Conservation (phyloP, 106 monocot species). For the Iris macrosiphon region DNA sequence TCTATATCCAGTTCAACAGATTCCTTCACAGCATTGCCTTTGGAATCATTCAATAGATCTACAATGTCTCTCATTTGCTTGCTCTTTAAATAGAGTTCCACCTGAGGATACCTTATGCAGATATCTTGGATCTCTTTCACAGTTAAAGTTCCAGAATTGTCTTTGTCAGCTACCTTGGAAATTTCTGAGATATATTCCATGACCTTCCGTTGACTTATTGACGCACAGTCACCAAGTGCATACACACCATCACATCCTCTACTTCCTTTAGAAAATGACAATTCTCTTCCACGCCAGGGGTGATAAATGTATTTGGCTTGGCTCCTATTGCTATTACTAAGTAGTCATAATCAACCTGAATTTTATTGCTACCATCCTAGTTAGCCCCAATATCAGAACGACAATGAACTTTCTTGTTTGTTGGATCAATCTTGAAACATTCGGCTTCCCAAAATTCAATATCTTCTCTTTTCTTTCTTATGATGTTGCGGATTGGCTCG, state of each 20-base stretch:
- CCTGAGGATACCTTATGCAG: constrained; percentile 27
- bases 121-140: constrained; percentile 53
- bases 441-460: constrained; percentile 14
- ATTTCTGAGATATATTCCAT: constrained; percentile 50
- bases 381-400: constrained; percentile 23
- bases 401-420: constrained; percentile 10
- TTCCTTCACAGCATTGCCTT: constrained; percentile 21
- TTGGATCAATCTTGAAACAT: constrained; percentile 11
- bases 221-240: constrained; percentile 56
- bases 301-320: constrained; percentile 49
- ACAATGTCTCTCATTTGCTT: constrained; percentile 30
- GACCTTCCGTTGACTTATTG: constrained; percentile 46
- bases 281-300: constrained; percentile 49
- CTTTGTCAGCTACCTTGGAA: constrained; percentile 43
- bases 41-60: constrained; percentile 28
- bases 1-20: constrained; percentile 37
- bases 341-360: constrained; percentile 49
- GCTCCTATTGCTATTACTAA: constrained; percentile 44
- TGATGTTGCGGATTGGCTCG: constrained; percentile 62
- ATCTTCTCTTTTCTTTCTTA: constrained; percentile 21
- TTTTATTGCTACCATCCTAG: constrained; percentile 26
- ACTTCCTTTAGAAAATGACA: constrained; percentile 66
- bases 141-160: constrained; percentile 45
- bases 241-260: constrained; percentile 49
- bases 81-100: constrained; percentile 27